phyloP scores from a whole-genome alignment of 768 basidiomycete species.

The Mrakia frigida region DNA sequence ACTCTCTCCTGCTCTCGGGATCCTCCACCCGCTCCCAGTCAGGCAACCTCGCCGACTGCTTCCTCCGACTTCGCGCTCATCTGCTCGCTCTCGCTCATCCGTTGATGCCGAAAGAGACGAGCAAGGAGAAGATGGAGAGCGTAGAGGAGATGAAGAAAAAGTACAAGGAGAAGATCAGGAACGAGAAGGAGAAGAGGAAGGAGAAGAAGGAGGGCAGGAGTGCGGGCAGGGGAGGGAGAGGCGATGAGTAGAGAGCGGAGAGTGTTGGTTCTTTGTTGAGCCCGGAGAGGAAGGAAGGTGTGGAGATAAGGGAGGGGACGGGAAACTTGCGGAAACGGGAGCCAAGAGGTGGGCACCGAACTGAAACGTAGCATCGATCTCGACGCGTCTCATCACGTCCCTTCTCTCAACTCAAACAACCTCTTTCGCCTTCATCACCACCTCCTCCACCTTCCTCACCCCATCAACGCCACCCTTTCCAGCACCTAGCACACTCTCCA shows the following conservation, averaged over 20 bases:
- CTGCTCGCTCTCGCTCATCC: background rate
- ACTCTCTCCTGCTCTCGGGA: constrained; percentile 20
- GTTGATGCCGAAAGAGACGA: constrained; percentile 22
- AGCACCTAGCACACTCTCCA: background rate
- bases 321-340: background rate
- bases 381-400: background rate
- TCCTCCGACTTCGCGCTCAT: constrained; percentile 8
- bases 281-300: too few relatives aligned
- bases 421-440: background rate
- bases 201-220: constrained; percentile 6
- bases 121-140: background rate
- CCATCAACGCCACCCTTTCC: background rate
- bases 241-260: background rate
- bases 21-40: constrained; percentile 2
- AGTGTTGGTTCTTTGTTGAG: too few relatives aligned
- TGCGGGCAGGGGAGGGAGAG: constrained; percentile 4
- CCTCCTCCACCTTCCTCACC: background rate
- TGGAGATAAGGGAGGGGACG: background rate
- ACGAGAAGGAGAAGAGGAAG: constrained; percentile 16
- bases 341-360: too few relatives aligned
- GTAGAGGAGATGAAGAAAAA: background rate
- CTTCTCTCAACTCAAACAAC: background rate
- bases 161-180: background rate
- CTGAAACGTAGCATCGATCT: background rate
- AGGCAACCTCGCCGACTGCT: constrained; percentile 19